Conservation (phyloP, 108 stramenopile species). For the Nitzschia sp. region DNA sequence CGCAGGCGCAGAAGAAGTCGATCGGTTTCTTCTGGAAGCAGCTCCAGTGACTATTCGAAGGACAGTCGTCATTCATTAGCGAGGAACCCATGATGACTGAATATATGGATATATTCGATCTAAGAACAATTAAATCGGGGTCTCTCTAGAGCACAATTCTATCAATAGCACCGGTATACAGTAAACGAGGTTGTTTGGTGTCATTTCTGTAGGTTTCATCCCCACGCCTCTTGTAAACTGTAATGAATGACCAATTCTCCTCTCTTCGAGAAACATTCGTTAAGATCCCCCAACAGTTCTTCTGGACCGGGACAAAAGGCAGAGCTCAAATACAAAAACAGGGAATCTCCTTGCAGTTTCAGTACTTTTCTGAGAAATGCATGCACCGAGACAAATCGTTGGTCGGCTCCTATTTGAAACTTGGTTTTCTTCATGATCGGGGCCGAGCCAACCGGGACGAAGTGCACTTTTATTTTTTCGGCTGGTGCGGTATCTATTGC, state of each 20-base stretch:
- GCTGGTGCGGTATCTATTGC: neutral
- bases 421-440: slow-evolving; percentile 88
- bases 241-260: slow-evolving; percentile 87
- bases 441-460: slow-evolving; percentile 82
- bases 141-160: too few species aligned
- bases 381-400: slow-evolving; percentile 66
- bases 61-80: neutral
- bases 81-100: neutral
- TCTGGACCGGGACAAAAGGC: slow-evolving; percentile 85
- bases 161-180: too few species aligned
- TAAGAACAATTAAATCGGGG: too few species aligned
- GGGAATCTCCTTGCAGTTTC: slow-evolving; percentile 44
- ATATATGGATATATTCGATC: neutral
- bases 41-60: neutral
- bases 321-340: slow-evolving; percentile 75
- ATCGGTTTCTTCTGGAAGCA: neutral
- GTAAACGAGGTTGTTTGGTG: too few species aligned
- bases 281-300: slow-evolving; percentile 67
- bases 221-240: slow-evolving; percentile 90
- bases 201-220: slow-evolving; percentile 25
- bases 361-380: slow-evolving; percentile 77
- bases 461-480: slow-evolving; percentile 81
- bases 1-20: neutral
- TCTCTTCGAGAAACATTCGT: slow-evolving; percentile 71
- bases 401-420: slow-evolving; percentile 66